These are phyloP conservation scores for Chalciporus sp. DNA, from an alignment of 1,284 basidiomycete species.

Conservation along the genomic window DNA sequence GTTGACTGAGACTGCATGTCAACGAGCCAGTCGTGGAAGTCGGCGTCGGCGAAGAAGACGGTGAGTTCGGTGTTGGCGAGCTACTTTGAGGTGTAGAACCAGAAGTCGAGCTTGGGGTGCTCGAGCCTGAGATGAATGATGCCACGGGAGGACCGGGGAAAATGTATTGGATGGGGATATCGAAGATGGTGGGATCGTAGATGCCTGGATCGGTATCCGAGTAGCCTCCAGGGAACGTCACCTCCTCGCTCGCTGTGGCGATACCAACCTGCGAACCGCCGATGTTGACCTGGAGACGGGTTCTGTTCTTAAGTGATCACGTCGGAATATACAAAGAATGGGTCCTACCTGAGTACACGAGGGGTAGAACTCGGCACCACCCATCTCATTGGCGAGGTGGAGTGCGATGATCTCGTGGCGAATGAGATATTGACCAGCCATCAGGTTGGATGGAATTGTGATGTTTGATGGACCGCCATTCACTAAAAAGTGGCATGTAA, in stretches of 20 bases:
- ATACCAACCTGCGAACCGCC: slow-evolving; percentile 50
- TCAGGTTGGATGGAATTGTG: slow-evolving; percentile 44
- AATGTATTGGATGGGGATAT: slow-evolving; percentile 40
- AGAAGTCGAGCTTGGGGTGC: slow-evolving; percentile 15
- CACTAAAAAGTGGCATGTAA: slow-evolving; percentile 24
- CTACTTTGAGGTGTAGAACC: slow-evolving; percentile 50
- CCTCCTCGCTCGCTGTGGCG: slow-evolving; percentile 49
- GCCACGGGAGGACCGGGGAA: slow-evolving; percentile 58
- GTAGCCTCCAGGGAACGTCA: slow-evolving; percentile 71
- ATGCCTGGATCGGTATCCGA: slow-evolving; percentile 64
- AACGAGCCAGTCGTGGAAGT: slow-evolving; percentile 4
- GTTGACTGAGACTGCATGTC: slow-evolving; percentile 23
- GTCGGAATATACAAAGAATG: no score
- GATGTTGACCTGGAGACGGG: slow-evolving; percentile 50
- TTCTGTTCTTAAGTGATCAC: not conserved
- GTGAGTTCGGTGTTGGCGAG: slow-evolving; percentile 1
- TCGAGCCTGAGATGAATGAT: slow-evolving; percentile 36
- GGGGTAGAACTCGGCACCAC: slow-evolving; percentile 57
- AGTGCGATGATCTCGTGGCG: slow-evolving; percentile 56
- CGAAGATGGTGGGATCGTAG: slow-evolving; percentile 44
- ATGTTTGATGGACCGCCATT: slow-evolving; percentile 35
- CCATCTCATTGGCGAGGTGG: slow-evolving; percentile 44
- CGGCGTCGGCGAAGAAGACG: slow-evolving; percentile 13
- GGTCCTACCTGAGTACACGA: slow-evolving; percentile 50
- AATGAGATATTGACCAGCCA: slow-evolving; percentile 52